Base-by-base conservation (phyloP, 805 yeast species). In the baker's yeast (Saccharomyces cerevisiae) region DNA sequence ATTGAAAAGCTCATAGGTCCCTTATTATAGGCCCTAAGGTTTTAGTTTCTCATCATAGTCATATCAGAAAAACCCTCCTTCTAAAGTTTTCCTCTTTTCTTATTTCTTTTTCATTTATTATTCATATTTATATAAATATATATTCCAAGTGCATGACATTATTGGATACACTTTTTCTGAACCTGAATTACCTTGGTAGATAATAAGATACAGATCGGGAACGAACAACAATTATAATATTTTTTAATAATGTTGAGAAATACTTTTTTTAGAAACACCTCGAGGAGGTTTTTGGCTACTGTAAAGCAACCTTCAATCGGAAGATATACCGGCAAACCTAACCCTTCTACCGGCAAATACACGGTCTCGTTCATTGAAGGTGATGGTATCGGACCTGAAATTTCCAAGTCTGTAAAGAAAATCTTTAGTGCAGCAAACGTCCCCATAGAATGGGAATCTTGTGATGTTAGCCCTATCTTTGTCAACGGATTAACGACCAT, bases 351-450 rank as follows among this genome's bases (percentile, higher is more conserved):
- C 58, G 98, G 98, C 61, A 87, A 87, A 67, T 92, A 83, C 78
- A 83, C 89, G 53, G 99, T 94, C 59, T 92, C 99, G 48, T 79
- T 94, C 77, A 92, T 94, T 66, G 97, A 91, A 76, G 98, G 98
- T 77, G 98, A 92, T 71, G 99, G 99, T 80, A 90, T 92, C 64
- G 99, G 99, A 66, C 80, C 85, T 51, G 99, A 94, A 75, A 94
- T 94, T 72, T 87, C 98, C 61, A 83, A 87, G 67, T 88, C 98
- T 51, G 97, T 94, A 62, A 88, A 91, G 79, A 82, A 86, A 61
- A 92, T 94, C 68, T 94, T 89, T 77, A 77, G 84, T 51, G 97
- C 97, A 63, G 99, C 98, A 52, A 75, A 87, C 54, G 96, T 91
- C 52, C 99, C 99, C 62, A 85, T 94, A 66, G 92, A 87, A 68